A percentile compares a stretch with the other conserved stretches of the same genome.
Conservation (phyloP, 2,329 filamentous ascomycete species). For the Anthostomella pinea region DNA sequence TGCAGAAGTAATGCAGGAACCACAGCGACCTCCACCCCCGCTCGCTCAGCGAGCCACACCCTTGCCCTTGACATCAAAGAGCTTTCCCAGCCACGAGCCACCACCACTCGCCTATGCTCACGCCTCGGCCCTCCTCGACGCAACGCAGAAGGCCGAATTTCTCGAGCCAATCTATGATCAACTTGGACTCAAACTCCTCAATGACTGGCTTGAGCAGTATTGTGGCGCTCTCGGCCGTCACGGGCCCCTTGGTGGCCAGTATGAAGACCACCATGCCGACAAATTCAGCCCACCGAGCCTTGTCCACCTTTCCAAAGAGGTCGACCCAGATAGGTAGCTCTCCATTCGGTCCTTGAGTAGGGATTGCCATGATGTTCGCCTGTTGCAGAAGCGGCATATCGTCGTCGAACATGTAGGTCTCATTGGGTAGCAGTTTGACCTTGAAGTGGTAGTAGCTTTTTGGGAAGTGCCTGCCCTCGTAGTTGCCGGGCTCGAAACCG, state of each 20-base stretch:
- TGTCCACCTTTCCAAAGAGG: conserved; percentile 59
- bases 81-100: conserved; percentile 55
- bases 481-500: conserved; percentile 68
- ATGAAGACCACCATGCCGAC: conserved; percentile 61
- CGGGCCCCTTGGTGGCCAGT: conserved; percentile 60
- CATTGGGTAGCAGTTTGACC: conserved; percentile 57
- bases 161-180: conserved; percentile 59
- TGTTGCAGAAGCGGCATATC: conserved; percentile 42
- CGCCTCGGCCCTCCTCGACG: conserved; percentile 39
- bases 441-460: conserved; percentile 64
- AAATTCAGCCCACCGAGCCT: conserved; percentile 61
- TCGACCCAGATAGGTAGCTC: conserved; percentile 71
- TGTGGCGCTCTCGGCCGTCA: conserved; percentile 51
- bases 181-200: conserved; percentile 60
- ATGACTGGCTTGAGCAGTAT: conserved; percentile 55
- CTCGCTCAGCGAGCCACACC: background rate
- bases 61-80: conserved; percentile 21
- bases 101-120: conserved; percentile 62
- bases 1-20: conserved; percentile 11
- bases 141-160: conserved; percentile 49
- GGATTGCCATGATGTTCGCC: conserved; percentile 38
- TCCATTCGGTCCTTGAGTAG: conserved; percentile 38
- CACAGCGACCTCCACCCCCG: conserved; percentile 3
- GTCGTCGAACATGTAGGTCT: conserved; percentile 55
- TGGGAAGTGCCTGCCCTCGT: conserved; percentile 67